These are phyloP conservation scores for Orobanche coerulescens DNA, from an alignment of 257 asterid genomes.

Conservation along the genomic window DNA sequence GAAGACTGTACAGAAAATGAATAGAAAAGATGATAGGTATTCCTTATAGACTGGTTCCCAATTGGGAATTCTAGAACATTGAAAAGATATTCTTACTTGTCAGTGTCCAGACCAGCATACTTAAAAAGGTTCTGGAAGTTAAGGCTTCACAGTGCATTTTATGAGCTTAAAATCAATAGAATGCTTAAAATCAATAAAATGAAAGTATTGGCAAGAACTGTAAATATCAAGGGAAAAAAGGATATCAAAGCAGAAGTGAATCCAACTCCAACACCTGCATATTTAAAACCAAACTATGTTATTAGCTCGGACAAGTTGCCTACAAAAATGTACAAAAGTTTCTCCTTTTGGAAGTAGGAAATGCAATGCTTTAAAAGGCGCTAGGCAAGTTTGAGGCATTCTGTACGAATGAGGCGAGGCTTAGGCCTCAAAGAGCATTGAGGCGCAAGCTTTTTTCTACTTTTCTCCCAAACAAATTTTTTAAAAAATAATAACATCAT, in stretches of 20 bases:
- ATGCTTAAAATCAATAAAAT: conserved; percentile 20
- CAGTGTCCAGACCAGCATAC: conserved; percentile 96
- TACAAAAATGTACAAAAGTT: not conserved
- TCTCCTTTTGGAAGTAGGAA: not conserved
- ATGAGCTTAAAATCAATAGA: conserved; percentile 26
- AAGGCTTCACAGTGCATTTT: conserved; percentile 38
- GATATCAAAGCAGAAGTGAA: conserved; percentile 96
- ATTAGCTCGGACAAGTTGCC: conserved; percentile 6
- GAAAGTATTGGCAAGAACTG: conserved; percentile 19
- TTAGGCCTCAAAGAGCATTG: no score
- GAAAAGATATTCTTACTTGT: conserved; percentile 55
- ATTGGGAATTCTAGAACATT: not conserved
- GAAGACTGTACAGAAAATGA: conserved; percentile 54
- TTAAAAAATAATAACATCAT: no score
- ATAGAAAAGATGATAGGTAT: conserved; percentile 16
- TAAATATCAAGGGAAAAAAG: conserved; percentile 29
- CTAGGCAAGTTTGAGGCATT: no score
- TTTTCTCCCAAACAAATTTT: no score
- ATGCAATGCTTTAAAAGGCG: no score
- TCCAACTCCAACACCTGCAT: conserved; percentile 98
- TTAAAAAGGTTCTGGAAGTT: conserved; percentile 78
- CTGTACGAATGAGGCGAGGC: no score
- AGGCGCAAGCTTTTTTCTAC: no score
- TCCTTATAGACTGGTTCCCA: conserved; percentile 8
- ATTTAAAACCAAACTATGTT: conserved; percentile 23